Conservation (phyloP, 768 basidiomycete genomes). For the Mycena leptocephala region DNA sequence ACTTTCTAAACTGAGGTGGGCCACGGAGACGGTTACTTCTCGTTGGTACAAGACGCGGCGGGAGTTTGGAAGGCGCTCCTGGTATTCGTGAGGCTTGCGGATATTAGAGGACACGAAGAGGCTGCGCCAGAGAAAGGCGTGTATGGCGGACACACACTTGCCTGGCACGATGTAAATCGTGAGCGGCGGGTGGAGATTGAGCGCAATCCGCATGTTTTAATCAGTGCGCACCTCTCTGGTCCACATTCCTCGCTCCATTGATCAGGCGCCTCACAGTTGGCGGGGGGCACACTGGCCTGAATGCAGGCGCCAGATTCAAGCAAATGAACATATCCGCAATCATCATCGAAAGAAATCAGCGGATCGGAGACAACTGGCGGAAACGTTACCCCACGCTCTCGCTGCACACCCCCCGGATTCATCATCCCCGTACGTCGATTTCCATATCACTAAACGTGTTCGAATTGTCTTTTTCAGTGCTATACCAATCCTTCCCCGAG, state of each 20-base stretch:
- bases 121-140: conserved; percentile 18
- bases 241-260: background rate
- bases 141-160: conserved; percentile 54
- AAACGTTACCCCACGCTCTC: conserved; percentile 59
- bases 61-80: conserved; percentile 56
- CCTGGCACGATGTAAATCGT: conserved; percentile 54
- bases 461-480: conserved; percentile 54
- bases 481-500: conserved; percentile 55
- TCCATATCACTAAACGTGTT: conserved; percentile 29
- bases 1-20: conserved; percentile 51
- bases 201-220: conserved; percentile 51
- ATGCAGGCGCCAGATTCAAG: conserved; percentile 57
- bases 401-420: conserved; percentile 58
- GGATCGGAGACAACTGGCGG: conserved; percentile 61
- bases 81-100: conserved; percentile 50
- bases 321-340: conserved; percentile 57
- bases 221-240: background rate
- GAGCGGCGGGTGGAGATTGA: conserved; percentile 49
- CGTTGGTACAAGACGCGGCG: conserved; percentile 39
- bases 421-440: conserved; percentile 2
- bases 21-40: conserved; percentile 54
- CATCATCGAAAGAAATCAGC: conserved; percentile 51
- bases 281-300: conserved; percentile 59
- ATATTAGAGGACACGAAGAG: conserved; percentile 57
- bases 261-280: conserved; percentile 49